A percentile compares a stretch with the other conserved stretches of the same genome.
phyloP scores from a whole-genome alignment of 352 stramenopile species.

The Phytopythium chamaehyphon region DNA sequence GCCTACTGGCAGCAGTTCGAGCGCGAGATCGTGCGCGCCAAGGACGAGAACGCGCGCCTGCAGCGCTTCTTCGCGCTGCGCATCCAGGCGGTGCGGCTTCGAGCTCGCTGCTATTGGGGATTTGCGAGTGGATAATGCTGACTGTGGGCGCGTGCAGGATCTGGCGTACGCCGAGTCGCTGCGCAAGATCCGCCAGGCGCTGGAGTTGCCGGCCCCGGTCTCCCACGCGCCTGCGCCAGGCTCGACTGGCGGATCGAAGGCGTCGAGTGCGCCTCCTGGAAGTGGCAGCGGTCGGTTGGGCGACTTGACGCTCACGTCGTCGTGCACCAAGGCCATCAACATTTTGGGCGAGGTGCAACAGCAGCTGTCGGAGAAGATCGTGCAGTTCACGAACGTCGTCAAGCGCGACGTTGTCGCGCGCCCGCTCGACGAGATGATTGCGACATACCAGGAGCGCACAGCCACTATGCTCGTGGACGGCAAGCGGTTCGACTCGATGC shows the following conservation, averaged over 20 bases:
- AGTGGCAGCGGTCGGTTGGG: slow-evolving; percentile 10
- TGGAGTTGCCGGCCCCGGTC: slow-evolving; percentile 30
- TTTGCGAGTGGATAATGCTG: neutral
- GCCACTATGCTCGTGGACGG: slow-evolving; percentile 50
- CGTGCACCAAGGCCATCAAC: slow-evolving; percentile 56
- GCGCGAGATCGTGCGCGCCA: slow-evolving; percentile 56
- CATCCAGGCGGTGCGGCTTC: slow-evolving; percentile 40
- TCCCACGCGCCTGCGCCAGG: slow-evolving; percentile 3
- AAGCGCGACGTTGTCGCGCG: slow-evolving; percentile 63
- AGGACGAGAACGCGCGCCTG: slow-evolving; percentile 60
- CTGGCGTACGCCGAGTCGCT: slow-evolving; percentile 72
- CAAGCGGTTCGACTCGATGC: slow-evolving; percentile 40
- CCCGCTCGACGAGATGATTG: slow-evolving; percentile 71
- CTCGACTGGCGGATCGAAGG: neutral
- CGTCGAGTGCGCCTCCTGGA: neutral
- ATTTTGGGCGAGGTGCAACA: slow-evolving; percentile 68
- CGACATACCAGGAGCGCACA: slow-evolving; percentile 56
- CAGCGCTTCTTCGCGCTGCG: slow-evolving; percentile 66
- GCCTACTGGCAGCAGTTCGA: slow-evolving; percentile 80
- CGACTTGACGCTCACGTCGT: slow-evolving; percentile 38
- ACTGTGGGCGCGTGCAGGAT: slow-evolving; percentile 24
- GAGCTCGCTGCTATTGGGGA: too few relatives aligned
- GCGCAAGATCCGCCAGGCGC: slow-evolving; percentile 44
- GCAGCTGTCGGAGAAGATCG: slow-evolving; percentile 71
- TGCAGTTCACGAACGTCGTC: slow-evolving; percentile 68